phyloP scores from a whole-genome alignment of 768 basidiomycete species.

The Boletales sp. region DNA sequence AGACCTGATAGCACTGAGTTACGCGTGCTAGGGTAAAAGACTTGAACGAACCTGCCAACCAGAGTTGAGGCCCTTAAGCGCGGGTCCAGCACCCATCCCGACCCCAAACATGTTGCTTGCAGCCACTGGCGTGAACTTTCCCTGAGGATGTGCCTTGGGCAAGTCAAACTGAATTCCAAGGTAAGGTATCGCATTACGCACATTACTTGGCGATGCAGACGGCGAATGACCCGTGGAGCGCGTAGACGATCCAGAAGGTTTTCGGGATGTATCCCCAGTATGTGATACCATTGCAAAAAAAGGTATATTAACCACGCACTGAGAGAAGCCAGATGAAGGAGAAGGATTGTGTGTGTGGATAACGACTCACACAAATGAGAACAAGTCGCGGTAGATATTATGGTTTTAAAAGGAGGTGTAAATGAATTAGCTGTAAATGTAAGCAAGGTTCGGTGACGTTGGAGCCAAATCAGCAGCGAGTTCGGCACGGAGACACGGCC shows the following conservation, averaged over 20 bases:
- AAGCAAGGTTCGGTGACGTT: constrained; percentile 25
- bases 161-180: constrained; percentile 7
- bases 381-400: constrained; percentile 28
- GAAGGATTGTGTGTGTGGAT: constrained; percentile 4
- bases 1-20: constrained; percentile 42
- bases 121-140: constrained; percentile 42
- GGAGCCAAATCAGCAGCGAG: constrained; percentile 11
- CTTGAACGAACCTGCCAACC: constrained; percentile 61
- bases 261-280: constrained; percentile 49
- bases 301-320: constrained; percentile 30
- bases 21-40: constrained; percentile 5
- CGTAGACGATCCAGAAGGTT: constrained; percentile 67
- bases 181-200: constrained; percentile 30
- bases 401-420: constrained; percentile 29
- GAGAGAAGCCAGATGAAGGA: constrained; percentile 15
- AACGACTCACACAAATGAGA: constrained; percentile 28
- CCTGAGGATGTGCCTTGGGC: constrained; percentile 38
- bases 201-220: constrained; percentile 54
- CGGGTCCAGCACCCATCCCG: constrained; percentile 43
- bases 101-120: constrained; percentile 51
- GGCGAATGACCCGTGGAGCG: constrained; percentile 64
- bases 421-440: constrained; percentile 35
- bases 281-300: constrained; percentile 31
- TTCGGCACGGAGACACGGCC: constrained; percentile 32
- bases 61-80: constrained; percentile 52